These are phyloP conservation scores for Scleroderma citrinum DNA, from an alignment of 768 basidiomycete species.

Conservation along the genomic window DNA sequence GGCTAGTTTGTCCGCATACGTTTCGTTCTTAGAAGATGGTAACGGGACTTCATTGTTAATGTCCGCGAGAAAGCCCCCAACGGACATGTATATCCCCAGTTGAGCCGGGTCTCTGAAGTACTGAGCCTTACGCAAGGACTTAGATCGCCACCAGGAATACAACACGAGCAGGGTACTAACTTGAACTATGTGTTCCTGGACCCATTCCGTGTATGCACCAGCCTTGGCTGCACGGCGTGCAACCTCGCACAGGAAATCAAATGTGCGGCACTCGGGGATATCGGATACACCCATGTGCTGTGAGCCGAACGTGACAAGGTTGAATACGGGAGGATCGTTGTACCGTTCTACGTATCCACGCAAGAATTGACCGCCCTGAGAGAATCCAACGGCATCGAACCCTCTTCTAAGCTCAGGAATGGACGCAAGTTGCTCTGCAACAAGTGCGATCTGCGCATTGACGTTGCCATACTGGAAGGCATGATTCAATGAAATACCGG, in stretches of 20 bases:
- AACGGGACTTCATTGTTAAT: constrained; percentile 72
- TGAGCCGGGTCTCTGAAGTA: constrained; percentile 75
- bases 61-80: constrained; percentile 62
- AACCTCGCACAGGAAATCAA: constrained; percentile 64
- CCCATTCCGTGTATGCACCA: constrained; percentile 71
- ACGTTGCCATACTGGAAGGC: constrained; percentile 66
- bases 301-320: constrained; percentile 82
- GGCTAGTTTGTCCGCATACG: constrained; percentile 55
- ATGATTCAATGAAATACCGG: constrained; percentile 1
- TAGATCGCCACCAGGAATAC: not conserved
- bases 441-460: constrained; percentile 60
- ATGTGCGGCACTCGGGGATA: constrained; percentile 56
- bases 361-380: constrained; percentile 86
- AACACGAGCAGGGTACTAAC: constrained; percentile 28
- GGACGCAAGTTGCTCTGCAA: constrained; percentile 55
- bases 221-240: constrained; percentile 55
- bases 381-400: constrained; percentile 86
- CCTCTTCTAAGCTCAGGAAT: constrained; percentile 62
- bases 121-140: constrained; percentile 54
- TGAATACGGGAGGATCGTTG: constrained; percentile 68
- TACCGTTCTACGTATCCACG: constrained; percentile 78
- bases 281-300: constrained; percentile 86
- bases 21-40: constrained; percentile 44
- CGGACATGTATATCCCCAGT: constrained; percentile 48
- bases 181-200: constrained; percentile 70